Evolutionary conservation across 129 eudicot genomes (phyloP).

Genomic region (Lactuca sativa): DNA sequence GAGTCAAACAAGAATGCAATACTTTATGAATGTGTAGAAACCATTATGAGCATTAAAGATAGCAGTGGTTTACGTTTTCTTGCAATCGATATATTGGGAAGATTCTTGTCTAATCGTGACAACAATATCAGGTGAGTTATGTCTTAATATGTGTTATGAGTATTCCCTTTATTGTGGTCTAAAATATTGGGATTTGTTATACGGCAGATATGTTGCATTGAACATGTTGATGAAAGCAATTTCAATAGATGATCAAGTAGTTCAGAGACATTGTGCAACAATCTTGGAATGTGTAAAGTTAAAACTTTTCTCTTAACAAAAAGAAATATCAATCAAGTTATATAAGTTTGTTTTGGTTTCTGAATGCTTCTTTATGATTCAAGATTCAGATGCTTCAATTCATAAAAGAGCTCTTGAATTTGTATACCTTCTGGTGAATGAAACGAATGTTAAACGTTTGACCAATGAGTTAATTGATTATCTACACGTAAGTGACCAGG

Average conservation of each 20-base stretch:
- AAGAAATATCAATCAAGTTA: not conserved
- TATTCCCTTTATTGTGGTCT: no score
- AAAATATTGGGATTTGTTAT: no score
- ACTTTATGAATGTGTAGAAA: no score
- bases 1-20: no score
- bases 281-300: constrained; percentile 99
- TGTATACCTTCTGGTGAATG: constrained; percentile 86
- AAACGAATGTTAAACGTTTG: constrained; percentile 82
- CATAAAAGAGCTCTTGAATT: constrained; percentile 99
- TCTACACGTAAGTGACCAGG: constrained; percentile 87
- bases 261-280: constrained; percentile 96
- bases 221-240: constrained; percentile 95
- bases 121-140: no score
- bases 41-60: no score
- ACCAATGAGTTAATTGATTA: constrained; percentile 89
- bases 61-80: no score
- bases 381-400: constrained; percentile 99
- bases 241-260: constrained; percentile 88
- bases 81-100: no score
- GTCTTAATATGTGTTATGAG: no score
- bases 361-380: constrained; percentile 23
- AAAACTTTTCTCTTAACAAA: constrained; percentile 17
- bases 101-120: no score
- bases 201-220: no score
- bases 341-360: not conserved